Conservation (phyloP, 2,329 filamentous ascomycete genomes). For the Paramyrothecium roridum region DNA sequence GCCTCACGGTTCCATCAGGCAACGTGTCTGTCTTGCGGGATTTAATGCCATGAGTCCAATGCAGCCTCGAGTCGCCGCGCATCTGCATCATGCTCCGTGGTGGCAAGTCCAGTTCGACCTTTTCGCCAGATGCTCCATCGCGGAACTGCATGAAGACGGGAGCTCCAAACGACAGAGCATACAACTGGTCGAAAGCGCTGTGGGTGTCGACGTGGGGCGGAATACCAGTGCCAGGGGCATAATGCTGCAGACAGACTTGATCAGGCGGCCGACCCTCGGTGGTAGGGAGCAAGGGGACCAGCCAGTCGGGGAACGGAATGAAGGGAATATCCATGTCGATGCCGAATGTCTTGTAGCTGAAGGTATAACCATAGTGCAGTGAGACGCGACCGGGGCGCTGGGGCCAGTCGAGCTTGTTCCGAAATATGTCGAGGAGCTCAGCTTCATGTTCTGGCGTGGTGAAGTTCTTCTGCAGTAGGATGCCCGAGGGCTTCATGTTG, state of each 20-base stretch:
- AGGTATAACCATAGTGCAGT: constrained; percentile 54
- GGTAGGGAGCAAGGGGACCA: constrained; percentile 42
- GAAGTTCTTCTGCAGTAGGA: constrained; percentile 44
- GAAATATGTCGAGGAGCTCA: constrained; percentile 38
- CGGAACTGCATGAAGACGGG: constrained; percentile 43
- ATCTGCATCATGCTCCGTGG: constrained; percentile 50
- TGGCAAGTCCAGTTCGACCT: constrained; percentile 41
- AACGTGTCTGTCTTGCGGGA: constrained; percentile 49
- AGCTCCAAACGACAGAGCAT: constrained; percentile 39
- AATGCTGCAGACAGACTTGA: constrained; percentile 59
- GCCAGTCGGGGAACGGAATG: constrained; percentile 48
- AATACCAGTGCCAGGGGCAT: constrained; percentile 57
- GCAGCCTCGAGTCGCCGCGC: constrained; percentile 44
- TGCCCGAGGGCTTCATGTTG: constrained; percentile 26
- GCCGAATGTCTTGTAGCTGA: constrained; percentile 57
- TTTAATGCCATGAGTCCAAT: constrained; percentile 55
- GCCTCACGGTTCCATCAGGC: constrained; percentile 40
- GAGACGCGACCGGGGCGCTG: constrained; percentile 42
- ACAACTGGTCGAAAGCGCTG: constrained; percentile 40
- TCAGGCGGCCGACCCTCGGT: constrained; percentile 44
- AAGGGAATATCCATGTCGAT: constrained; percentile 47
- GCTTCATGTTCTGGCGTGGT: constrained; percentile 42
- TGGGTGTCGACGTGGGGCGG: constrained; percentile 61
- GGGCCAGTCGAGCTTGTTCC: constrained; percentile 41
- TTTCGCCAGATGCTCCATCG: constrained; percentile 18